Conservation (phyloP, 306 rosid species). For the Datisca glomerata region DNA sequence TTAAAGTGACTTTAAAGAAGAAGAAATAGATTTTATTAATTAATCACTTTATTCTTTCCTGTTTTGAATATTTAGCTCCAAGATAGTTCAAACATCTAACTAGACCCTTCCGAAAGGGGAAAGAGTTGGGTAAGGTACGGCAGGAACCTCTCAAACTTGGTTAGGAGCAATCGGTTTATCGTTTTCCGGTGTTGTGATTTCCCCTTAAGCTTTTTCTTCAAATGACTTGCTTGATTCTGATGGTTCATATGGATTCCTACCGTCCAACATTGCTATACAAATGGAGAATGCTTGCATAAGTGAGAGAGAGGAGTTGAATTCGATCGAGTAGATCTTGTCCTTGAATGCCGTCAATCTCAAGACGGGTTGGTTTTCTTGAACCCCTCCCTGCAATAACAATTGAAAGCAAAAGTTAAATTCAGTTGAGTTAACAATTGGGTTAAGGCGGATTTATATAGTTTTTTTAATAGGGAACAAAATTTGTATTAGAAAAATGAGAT, state of each 20-base stretch:
- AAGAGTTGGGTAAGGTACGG: constrained; percentile 35
- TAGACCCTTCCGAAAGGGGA: constrained; percentile 47
- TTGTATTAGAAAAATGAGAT: neutral
- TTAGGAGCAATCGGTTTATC: constrained; percentile 24
- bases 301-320: constrained; percentile 57
- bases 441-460: no score
- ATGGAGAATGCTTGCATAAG: constrained; percentile 84
- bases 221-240: constrained; percentile 28
- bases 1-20: no score
- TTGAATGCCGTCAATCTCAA: constrained; percentile 46
- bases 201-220: constrained; percentile 30
- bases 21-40: no score
- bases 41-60: no score
- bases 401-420: constrained; percentile 7
- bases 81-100: neutral
- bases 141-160: constrained; percentile 23
- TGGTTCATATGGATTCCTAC: constrained; percentile 39
- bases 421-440: constrained; percentile 9
- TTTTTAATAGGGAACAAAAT: no score
- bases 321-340: constrained; percentile 66
- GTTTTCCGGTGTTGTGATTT: constrained; percentile 19
- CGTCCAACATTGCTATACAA: constrained; percentile 67
- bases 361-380: constrained; percentile 36
- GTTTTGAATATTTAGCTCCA: constrained; percentile 2
- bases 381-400: constrained; percentile 45